phyloP scores from a whole-genome alignment of 2,329 filamentous ascomycete genomes.

The Lachnellula willkommii region DNA sequence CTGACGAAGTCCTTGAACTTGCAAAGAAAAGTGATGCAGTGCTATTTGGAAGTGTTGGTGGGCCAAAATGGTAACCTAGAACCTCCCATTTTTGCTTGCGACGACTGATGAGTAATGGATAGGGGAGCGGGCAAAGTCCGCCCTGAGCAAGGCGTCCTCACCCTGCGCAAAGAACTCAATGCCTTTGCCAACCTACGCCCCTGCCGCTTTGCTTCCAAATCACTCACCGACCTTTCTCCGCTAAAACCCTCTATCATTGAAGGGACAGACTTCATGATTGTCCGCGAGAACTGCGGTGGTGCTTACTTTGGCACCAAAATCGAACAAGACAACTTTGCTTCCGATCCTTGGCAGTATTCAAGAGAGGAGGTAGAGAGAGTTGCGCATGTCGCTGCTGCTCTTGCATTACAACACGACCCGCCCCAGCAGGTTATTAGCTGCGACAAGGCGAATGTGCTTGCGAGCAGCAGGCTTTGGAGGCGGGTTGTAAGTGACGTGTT shows the following conservation, averaged over 20 bases:
- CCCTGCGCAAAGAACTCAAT: constrained; percentile 95
- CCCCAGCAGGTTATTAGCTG: constrained; percentile 67
- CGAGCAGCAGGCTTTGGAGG: constrained; percentile 80
- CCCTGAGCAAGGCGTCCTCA: constrained; percentile 87
- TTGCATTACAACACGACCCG: constrained; percentile 59
- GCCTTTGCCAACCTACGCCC: constrained; percentile 97
- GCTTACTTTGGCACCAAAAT: constrained; percentile 98
- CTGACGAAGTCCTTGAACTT: constrained; percentile 72
- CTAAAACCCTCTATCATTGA: constrained; percentile 85
- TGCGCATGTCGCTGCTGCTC: constrained; percentile 68
- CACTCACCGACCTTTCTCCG: constrained; percentile 90
- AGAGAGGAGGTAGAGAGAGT: constrained; percentile 79
- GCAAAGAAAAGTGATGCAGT: constrained; percentile 81
- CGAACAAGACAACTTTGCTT: constrained; percentile 88
- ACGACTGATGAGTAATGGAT: constrained; percentile 46
- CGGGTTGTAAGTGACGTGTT: constrained; percentile 78
- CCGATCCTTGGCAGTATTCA: constrained; percentile 94
- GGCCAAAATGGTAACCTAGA: constrained; percentile 44
- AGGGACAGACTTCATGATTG: constrained; percentile 87
- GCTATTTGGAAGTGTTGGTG: constrained; percentile 79
- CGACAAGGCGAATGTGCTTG: constrained; percentile 93
- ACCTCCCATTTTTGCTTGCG: neutral
- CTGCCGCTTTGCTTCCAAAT: constrained; percentile 47
- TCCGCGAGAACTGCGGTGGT: constrained; percentile 98
- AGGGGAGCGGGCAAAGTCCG: constrained; percentile 78